A percentile compares a stretch with the other conserved stretches of the same genome.
These are phyloP conservation scores for Passiflora organensis DNA, from an alignment of 345 rosid species.

Conservation along the genomic window DNA sequence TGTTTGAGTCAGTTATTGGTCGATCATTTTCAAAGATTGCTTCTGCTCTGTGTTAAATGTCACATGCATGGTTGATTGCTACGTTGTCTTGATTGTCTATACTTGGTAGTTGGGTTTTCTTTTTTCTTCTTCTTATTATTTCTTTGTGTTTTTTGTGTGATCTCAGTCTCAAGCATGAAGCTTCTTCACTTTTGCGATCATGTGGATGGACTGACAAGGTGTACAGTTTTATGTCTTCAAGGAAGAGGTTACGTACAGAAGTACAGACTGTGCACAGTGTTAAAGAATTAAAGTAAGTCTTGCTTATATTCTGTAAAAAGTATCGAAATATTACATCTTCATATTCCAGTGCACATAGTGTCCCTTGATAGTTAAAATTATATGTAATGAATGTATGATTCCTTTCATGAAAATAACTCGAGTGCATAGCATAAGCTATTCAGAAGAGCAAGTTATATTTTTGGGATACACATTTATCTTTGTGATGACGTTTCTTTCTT, in stretches of 20 bases:
- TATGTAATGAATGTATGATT: background rate
- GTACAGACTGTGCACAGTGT: conserved; percentile 28
- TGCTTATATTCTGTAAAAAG: background rate
- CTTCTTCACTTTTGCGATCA: conserved; percentile 48
- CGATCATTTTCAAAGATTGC: background rate
- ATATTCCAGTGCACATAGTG: background rate
- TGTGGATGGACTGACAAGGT: conserved; percentile 73
- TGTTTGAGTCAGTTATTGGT: background rate
- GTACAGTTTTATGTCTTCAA: conserved; percentile 45
- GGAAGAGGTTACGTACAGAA: conserved; percentile 45
- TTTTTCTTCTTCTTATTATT: conserved; percentile 5
- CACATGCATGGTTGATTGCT: background rate
- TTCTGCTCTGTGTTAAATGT: background rate
- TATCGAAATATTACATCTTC: background rate
- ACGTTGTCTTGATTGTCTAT: background rate
- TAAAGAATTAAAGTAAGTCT: conserved; percentile 59
- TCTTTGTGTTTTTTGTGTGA: background rate
- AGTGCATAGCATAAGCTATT: background rate
- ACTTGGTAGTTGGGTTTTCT: background rate
- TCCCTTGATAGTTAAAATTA: background rate
- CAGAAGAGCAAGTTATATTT: background rate
- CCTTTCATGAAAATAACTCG: background rate
- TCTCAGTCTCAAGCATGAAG: conserved; percentile 61
- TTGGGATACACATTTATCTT: background rate
- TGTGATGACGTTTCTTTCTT: too few species aligned